phyloP scores from a whole-genome alignment of 2,329 filamentous ascomycete species.

The Colletotrichum euphorbiae region DNA sequence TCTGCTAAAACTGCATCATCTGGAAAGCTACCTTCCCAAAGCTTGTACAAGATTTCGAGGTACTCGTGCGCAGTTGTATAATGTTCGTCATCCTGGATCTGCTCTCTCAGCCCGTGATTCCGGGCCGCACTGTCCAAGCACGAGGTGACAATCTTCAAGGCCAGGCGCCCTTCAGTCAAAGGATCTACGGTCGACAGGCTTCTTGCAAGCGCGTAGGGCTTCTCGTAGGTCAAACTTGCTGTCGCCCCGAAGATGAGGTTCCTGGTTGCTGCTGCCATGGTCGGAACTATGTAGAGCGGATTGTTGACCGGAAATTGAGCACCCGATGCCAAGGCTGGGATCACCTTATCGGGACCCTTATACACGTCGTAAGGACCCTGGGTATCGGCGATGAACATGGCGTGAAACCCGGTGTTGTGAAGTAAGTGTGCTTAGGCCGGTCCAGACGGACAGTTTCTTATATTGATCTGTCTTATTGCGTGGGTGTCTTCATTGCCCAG shows the following conservation, averaged over 20 bases:
- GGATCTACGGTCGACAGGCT: slow-evolving; percentile 76
- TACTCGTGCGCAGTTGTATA: slow-evolving; percentile 72
- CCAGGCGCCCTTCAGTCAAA: slow-evolving; percentile 68
- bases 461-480: slow-evolving; percentile 51
- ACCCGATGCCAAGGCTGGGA: slow-evolving; percentile 69
- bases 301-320: slow-evolving; percentile 81
- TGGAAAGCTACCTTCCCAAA: slow-evolving; percentile 61
- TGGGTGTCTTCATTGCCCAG: slow-evolving; percentile 68
- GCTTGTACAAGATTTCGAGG: slow-evolving; percentile 68
- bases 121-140: slow-evolving; percentile 75
- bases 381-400: slow-evolving; percentile 55
- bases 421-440: slow-evolving; percentile 51
- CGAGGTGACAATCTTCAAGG: slow-evolving; percentile 70
- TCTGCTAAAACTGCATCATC: slow-evolving; percentile 70
- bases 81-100: slow-evolving; percentile 61
- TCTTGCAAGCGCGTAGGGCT: slow-evolving; percentile 74
- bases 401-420: slow-evolving; percentile 52
- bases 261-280: slow-evolving; percentile 75
- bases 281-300: slow-evolving; percentile 70
- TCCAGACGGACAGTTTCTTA: slow-evolving; percentile 47
- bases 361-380: slow-evolving; percentile 76
- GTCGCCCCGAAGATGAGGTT: slow-evolving; percentile 78
- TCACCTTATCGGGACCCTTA: slow-evolving; percentile 61
- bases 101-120: slow-evolving; percentile 69
- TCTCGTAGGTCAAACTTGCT: slow-evolving; percentile 75